These are phyloP conservation scores for Brassica balearica DNA, from an alignment of 441 rosid genomes.

Conservation along the genomic window DNA sequence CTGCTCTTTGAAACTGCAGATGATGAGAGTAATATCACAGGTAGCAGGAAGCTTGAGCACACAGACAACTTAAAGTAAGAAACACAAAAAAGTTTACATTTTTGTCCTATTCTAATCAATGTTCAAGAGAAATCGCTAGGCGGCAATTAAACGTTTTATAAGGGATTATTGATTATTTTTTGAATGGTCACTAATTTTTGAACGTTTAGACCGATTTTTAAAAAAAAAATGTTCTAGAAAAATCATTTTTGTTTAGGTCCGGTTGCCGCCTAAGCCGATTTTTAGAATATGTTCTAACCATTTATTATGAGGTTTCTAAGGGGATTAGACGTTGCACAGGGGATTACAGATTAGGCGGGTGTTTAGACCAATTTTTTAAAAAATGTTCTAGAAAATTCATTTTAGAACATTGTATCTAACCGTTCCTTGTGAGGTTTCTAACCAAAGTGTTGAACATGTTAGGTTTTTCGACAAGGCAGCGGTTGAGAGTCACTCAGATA, in stretches of 20 bases:
- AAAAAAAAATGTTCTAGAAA: too few relatives aligned
- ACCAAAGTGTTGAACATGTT: constrained; percentile 5
- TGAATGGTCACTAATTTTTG: too few relatives aligned
- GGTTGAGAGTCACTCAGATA: constrained; percentile 59
- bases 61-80: constrained; percentile 72
- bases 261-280: too few relatives aligned
- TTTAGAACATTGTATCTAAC: neutral
- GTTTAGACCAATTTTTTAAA: neutral
- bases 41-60: constrained; percentile 85
- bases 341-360: too few relatives aligned
- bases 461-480: constrained; percentile 98
- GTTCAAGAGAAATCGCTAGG: neutral
- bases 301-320: too few relatives aligned
- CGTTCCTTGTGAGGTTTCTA: neutral
- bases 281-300: too few relatives aligned
- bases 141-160: neutral
- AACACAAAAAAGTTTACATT: neutral
- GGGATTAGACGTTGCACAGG: too few relatives aligned
- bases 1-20: constrained; percentile 70
- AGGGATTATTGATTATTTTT: neutral
- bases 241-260: too few relatives aligned
- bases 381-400: neutral
- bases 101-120: neutral
- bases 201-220: too few relatives aligned
- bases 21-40: constrained; percentile 67